Evolutionary conservation across 192 early-diverging fungal species (phyloP), one percentile per base, ranked within the genome.

Genomic region (Podila epigama): DNA sequence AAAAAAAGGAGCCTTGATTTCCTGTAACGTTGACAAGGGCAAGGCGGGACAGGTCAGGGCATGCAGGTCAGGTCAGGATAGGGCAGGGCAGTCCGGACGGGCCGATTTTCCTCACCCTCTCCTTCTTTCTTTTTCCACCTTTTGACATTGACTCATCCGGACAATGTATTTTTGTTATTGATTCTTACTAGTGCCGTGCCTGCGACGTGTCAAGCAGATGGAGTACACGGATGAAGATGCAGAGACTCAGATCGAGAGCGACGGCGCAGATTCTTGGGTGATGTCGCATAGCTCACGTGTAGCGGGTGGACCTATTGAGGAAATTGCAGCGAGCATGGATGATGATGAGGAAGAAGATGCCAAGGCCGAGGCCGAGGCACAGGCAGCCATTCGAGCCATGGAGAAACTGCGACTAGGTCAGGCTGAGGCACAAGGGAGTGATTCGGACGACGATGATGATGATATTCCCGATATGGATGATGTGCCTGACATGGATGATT

Each of bases 391-490:
- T 44, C 58, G 35, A 20, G 69, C 66, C 18, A 80, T 70, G 79
- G 77, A 65, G 48, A 65, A 64, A 57, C 40, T 81, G 39, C 81
- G 82, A 44, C 71, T 83, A 25, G n/a, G n/a, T n/a, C n/a, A n/a
- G n/a, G n/a, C n/a, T 68, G 51, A 36, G 29, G 64, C 12, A 79
- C 69, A 7, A 64, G 58, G 32, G 69, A 80, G 41, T 81, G 83
- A 29, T 84, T 25, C 4, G 44, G 5, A 82, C 10, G 84, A 85
- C 8, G 88, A 87, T 32, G 80, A 84, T 20, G 90, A 92, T 41
- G 90, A 95, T 33, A 92, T 94, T 44, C 93, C 93, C 28, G 90
- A 95, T 69, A 85, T 95, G 44, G 93, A 95, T 28, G 94, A 96
- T 41, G 96, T 97, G 63, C 95, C 95, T 4, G 97, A 98, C 67